These are phyloP conservation scores for Clohesyomyces aquaticus DNA, from an alignment of 495 filamentous ascomycete species.

Conservation along the genomic window DNA sequence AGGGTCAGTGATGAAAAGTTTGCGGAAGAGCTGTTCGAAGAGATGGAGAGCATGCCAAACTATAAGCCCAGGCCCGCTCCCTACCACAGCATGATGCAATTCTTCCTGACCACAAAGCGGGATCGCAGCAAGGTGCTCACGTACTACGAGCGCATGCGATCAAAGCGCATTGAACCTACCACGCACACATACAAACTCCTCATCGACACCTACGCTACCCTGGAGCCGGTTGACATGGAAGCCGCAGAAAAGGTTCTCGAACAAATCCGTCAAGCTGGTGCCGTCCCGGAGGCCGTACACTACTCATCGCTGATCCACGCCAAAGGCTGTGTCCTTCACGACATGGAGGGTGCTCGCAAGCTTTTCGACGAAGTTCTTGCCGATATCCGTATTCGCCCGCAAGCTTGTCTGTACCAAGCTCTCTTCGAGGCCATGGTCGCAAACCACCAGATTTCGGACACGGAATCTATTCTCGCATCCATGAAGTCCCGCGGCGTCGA, in stretches of 20 bases:
- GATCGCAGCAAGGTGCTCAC: constrained; percentile 92
- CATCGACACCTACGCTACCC: constrained; percentile 90
- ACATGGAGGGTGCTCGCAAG: constrained; percentile 77
- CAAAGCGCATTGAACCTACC: constrained; percentile 84
- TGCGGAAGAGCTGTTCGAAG: constrained; percentile 95
- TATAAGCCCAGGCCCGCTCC: constrained; percentile 97
- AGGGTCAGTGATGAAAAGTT: constrained; percentile 97
- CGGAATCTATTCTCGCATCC: constrained; percentile 69
- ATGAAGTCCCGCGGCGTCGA: constrained; percentile 75
- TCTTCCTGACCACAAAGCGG: constrained; percentile 95
- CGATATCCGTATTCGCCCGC: constrained; percentile 64
- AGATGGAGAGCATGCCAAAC: constrained; percentile 99
- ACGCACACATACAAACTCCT: constrained; percentile 97
- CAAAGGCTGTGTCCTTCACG: constrained; percentile 90
- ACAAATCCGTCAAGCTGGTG: constrained; percentile 72
- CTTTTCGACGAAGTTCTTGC: constrained; percentile 80
- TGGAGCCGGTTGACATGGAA: constrained; percentile 88
- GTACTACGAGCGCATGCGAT: constrained; percentile 93
- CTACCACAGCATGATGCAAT: constrained; percentile 99
- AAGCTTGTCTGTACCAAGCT: constrained; percentile 91
- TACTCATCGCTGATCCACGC: constrained; percentile 95
- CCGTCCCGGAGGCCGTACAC: constrained; percentile 86
- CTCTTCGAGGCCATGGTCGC: constrained; percentile 96
- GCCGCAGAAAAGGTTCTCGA: constrained; percentile 86
- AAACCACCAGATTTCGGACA: constrained; percentile 77